Percentiles rank a stretch among this genome's conserved stretches.
phyloP scores from a whole-genome alignment of 805 yeast genomes.

The Candida orba region DNA sequence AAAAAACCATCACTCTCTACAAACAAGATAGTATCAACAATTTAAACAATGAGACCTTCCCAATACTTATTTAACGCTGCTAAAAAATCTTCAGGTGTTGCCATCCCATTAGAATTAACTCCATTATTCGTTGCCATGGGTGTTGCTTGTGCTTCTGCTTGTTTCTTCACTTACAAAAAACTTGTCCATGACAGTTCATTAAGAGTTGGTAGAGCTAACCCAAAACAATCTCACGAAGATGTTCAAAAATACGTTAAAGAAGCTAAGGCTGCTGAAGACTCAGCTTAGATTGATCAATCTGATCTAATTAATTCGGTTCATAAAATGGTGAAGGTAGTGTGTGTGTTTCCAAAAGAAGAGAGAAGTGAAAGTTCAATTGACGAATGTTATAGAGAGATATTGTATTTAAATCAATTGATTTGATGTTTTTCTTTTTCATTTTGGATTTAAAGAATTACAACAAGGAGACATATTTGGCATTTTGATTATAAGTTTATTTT shows the following conservation, averaged over 20 bases:
- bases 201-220: slow-evolving; percentile 42
- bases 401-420: too few species aligned
- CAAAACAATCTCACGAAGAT: slow-evolving; percentile 26
- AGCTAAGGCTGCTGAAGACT: slow-evolving; percentile 9
- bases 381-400: too few species aligned
- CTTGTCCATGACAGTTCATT: slow-evolving; percentile 40
- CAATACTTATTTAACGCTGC: slow-evolving; percentile 38
- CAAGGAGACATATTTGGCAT: neutral
- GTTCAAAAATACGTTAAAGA: slow-evolving; percentile 22
- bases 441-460: too few species aligned
- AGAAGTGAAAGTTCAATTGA: too few species aligned
- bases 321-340: too few species aligned
- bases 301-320: too few species aligned
- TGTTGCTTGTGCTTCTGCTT: slow-evolving; percentile 43
- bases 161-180: slow-evolving; percentile 46
- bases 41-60: slow-evolving; percentile 40
- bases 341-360: too few species aligned
- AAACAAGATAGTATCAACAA: neutral
- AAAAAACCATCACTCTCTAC: neutral
- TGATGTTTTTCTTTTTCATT: too few species aligned
- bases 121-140: slow-evolving; percentile 53
- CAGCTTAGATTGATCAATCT: slow-evolving; percentile 1
- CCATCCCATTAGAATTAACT: slow-evolving; percentile 48
- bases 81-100: slow-evolving; percentile 29
- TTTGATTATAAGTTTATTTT: neutral